Conservation (phyloP, 2,329 filamentous ascomycete genomes). For the Claviceps sp. region DNA sequence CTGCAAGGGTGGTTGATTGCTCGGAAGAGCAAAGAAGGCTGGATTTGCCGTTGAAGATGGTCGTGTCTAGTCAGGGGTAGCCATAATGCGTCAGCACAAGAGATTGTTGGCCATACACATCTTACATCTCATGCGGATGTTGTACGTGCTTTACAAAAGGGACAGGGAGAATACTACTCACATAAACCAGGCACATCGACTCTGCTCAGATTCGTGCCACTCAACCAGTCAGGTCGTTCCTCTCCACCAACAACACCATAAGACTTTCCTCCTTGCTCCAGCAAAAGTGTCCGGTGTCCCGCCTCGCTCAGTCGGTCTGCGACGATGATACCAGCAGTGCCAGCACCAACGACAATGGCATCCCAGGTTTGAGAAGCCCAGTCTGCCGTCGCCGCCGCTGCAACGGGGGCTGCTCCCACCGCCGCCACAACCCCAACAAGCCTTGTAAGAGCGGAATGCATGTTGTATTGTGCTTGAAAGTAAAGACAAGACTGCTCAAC, state of each 20-base stretch:
- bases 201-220: conserved; percentile 31
- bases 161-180: conserved; percentile 8
- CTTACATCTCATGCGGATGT: too few species aligned
- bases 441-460: not conserved
- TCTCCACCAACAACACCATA: conserved; percentile 33
- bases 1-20: conserved; percentile 29
- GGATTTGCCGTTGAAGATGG: conserved; percentile 30
- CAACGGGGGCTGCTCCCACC: not conserved
- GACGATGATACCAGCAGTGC: conserved; percentile 38
- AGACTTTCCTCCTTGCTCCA: conserved; percentile 37
- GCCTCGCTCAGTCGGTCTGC: conserved; percentile 37
- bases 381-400: not conserved
- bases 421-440: not conserved
- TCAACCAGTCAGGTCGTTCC: conserved; percentile 34
- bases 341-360: conserved; percentile 33
- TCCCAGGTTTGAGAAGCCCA: conserved; percentile 11
- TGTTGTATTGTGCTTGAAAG: not conserved
- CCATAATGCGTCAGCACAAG: not conserved
- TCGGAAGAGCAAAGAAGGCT: conserved; percentile 26
- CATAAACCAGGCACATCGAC: conserved; percentile 40
- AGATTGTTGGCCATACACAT: not conserved
- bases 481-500: not conserved
- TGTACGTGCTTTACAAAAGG: too few species aligned
- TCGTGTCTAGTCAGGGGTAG: conserved; percentile 27
- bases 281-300: conserved; percentile 35